These are phyloP conservation scores for Geotrichum candidum DNA, from an alignment of 1,139 yeast species.

Conservation along the genomic window DNA sequence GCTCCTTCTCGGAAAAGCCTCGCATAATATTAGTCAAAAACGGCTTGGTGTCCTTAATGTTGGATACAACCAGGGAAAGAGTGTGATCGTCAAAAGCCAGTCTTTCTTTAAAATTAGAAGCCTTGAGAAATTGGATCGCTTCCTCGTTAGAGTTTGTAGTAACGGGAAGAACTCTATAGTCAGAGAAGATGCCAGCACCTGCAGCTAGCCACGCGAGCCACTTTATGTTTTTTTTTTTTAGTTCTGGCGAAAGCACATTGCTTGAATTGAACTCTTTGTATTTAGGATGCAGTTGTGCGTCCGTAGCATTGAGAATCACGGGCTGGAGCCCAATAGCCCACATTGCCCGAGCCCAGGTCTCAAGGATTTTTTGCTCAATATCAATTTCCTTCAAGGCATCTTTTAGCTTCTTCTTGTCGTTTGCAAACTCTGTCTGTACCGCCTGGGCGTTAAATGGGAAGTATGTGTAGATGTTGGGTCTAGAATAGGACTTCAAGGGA, in stretches of 20 bases:
- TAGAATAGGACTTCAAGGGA: conserved; percentile 18
- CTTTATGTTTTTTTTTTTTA: conserved; percentile 13
- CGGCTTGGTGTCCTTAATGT: conserved; percentile 19
- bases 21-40: conserved; percentile 26
- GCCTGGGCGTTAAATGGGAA: conserved; percentile 18
- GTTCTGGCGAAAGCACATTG: neutral
- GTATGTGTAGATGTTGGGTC: conserved; percentile 27
- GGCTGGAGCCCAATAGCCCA: conserved; percentile 34
- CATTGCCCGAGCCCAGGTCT: conserved; percentile 32
- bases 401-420: neutral
- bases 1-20: conserved; percentile 18
- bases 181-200: conserved; percentile 31
- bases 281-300: conserved; percentile 23
- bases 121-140: conserved; percentile 10
- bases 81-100: conserved; percentile 7
- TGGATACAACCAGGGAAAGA: conserved; percentile 7
- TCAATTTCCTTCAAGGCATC: conserved; percentile 9
- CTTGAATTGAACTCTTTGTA: conserved; percentile 20
- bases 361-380: conserved; percentile 23
- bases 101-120: conserved; percentile 7
- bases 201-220: conserved; percentile 30
- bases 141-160: conserved; percentile 12
- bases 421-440: neutral
- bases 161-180: conserved; percentile 28
- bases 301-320: conserved; percentile 24